Conservation (phyloP, 1,284 basidiomycete species). For the Ustilago trichophora region DNA sequence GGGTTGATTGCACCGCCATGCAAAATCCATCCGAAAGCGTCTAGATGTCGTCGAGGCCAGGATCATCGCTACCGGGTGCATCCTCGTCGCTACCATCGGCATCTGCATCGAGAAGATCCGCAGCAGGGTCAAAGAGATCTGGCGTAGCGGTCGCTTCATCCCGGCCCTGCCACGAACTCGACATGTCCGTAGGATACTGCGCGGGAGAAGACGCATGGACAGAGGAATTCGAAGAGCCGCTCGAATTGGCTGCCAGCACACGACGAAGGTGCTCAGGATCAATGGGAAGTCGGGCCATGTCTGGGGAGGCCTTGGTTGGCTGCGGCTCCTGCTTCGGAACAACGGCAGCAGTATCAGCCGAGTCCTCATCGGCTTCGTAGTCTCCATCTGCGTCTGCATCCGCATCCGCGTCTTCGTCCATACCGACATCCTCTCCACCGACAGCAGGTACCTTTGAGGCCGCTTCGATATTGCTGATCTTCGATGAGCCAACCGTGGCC, state of each 20-base stretch:
- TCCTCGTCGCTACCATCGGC: constrained; percentile 49
- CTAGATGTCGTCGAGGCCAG: constrained; percentile 30
- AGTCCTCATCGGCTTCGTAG: constrained; percentile 15
- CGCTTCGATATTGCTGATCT: too few relatives aligned
- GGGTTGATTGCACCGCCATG: too few relatives aligned
- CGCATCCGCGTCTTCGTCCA: constrained; percentile 4
- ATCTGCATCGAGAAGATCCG: constrained; percentile 29
- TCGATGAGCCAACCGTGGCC: too few relatives aligned
- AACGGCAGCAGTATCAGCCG: background rate
- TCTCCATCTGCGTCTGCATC: constrained; percentile 42
- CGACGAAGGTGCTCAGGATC: constrained; percentile 19
- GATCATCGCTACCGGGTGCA: constrained; percentile 44
- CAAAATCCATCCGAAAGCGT: too few relatives aligned
- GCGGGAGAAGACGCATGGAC: background rate
- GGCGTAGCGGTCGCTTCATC: constrained; percentile 10
- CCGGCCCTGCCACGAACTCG: constrained; percentile 5
- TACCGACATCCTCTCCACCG: background rate
- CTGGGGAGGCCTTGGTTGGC: background rate
- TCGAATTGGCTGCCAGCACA: constrained; percentile 25
- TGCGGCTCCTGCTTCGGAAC: background rate
- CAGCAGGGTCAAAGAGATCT: constrained; percentile 4
- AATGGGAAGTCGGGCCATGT: constrained; percentile 24
- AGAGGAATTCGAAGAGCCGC: background rate
- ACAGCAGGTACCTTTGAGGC: too few relatives aligned
- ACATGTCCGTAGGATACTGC: background rate